Conservation (phyloP, 1,284 basidiomycete genomes). For the Heterobasidion parviporum region DNA sequence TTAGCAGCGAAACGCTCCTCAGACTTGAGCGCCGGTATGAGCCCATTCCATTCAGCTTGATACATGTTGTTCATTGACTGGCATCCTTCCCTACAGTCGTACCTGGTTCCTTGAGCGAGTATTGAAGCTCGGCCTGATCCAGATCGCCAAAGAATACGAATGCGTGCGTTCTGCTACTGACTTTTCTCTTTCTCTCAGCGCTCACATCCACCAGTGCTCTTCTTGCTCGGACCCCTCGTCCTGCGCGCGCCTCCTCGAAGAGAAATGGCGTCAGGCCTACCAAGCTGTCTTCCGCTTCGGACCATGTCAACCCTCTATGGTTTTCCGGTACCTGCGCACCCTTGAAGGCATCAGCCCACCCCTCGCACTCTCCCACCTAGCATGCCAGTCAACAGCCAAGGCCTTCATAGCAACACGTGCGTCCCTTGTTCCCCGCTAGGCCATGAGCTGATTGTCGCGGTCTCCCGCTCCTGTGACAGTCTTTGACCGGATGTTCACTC, state of each 20-base stretch:
- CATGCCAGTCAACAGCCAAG: conserved; percentile 83
- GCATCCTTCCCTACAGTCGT: conserved; percentile 37
- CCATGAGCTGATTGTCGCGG: not conserved
- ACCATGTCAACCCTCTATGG: conserved; percentile 83
- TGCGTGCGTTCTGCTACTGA: conserved; percentile 43
- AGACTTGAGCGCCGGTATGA: conserved; percentile 79
- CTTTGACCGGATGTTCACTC: conserved; percentile 88
- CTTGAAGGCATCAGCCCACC: conserved; percentile 79
- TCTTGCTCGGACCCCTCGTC: conserved; percentile 75
- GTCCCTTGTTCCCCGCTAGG: conserved; percentile 19
- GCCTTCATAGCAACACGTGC: conserved; percentile 76
- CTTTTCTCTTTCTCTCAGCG: not conserved
- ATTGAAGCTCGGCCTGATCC: conserved; percentile 82
- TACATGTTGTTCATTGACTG: not conserved
- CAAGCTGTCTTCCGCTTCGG: conserved; percentile 83
- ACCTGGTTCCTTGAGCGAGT: conserved; percentile 94
- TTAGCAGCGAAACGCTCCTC: conserved; percentile 73
- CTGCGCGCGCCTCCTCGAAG: conserved; percentile 86
- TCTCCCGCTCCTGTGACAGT: conserved; percentile 34
- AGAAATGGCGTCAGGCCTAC: conserved; percentile 89
- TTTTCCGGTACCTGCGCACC: conserved; percentile 79
- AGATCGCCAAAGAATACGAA: conserved; percentile 86
- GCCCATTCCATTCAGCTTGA: not conserved
- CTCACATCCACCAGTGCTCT: conserved; percentile 44
- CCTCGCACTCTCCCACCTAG: conserved; percentile 69